Evolutionary conservation across 1,284 basidiomycete species (phyloP).

Genomic region (Moesziomyces parantarcticus): DNA sequence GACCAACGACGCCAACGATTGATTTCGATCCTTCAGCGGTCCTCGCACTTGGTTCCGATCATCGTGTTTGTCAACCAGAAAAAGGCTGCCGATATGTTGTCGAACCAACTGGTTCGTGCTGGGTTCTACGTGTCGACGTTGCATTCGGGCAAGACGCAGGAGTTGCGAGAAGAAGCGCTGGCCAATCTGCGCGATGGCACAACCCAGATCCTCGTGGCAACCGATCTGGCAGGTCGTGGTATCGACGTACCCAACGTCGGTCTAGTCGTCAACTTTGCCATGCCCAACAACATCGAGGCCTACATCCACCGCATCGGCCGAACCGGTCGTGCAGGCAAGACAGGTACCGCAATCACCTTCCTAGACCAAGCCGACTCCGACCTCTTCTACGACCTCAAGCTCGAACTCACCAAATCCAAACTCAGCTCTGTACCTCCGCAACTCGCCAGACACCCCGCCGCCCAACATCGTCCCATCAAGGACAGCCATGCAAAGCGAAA

Average conservation of each 20-base stretch:
- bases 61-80: conserved; percentile 99
- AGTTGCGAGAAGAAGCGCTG: conserved; percentile 91
- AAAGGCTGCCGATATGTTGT: conserved; percentile 96
- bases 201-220: conserved; percentile 87
- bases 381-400: conserved; percentile 74
- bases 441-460: conserved; percentile 61
- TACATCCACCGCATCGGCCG: conserved; percentile 98
- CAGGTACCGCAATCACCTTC: conserved; percentile 92
- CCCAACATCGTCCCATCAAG: conserved; percentile 43
- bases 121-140: conserved; percentile 88
- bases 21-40: conserved; percentile 85
- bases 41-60: conserved; percentile 85
- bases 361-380: conserved; percentile 94
- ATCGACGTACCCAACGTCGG: conserved; percentile 97
- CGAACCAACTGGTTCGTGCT: conserved; percentile 86
- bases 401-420: conserved; percentile 58
- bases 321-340: conserved; percentile 96
- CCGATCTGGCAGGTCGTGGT: conserved; percentile 96
- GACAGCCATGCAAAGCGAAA: conserved; percentile 33
- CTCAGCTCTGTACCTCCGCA: conserved; percentile 51
- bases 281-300: conserved; percentile 93
- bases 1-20: conserved; percentile 94
- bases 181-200: conserved; percentile 85
- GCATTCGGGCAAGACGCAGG: conserved; percentile 97
- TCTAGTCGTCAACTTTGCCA: conserved; percentile 96